Evolutionary conservation across 2,329 filamentous ascomycete genomes (phyloP).

Genomic region (Curvularia sp.): DNA sequence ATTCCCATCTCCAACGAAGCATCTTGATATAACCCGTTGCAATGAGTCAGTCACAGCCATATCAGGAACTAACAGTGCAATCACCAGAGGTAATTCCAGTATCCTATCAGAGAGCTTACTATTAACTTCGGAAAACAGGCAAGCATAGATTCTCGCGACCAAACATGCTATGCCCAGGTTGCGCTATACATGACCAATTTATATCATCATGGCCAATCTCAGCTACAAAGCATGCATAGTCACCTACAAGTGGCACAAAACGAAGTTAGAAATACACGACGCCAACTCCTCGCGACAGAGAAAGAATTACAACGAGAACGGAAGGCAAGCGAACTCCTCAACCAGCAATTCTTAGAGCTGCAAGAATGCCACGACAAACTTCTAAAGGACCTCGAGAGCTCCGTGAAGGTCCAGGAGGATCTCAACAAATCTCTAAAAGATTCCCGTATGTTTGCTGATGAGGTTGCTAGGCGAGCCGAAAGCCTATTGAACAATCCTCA

Average conservation of each 20-base stretch:
- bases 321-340: slow-evolving; percentile 5
- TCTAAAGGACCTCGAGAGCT: slow-evolving; percentile 9
- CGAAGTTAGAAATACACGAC: background rate
- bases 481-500: slow-evolving; percentile 9
- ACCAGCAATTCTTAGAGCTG: slow-evolving; percentile 18
- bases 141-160: slow-evolving; percentile 2
- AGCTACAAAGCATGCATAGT: slow-evolving; percentile 8
- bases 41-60: background rate
- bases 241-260: slow-evolving; percentile 2
- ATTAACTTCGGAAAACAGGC: slow-evolving; percentile 2
- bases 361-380: slow-evolving; percentile 14
- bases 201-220: slow-evolving; percentile 2
- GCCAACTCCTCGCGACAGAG: background rate
- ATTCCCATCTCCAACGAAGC: slow-evolving; percentile 3
- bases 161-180: slow-evolving; percentile 11
- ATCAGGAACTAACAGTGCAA: background rate
- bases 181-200: slow-evolving; percentile 7
- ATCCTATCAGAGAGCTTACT: background rate
- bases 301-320: slow-evolving; percentile 4
- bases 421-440: slow-evolving; percentile 8
- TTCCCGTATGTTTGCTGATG: slow-evolving; percentile 1
- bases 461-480: slow-evolving; percentile 14
- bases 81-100: background rate
- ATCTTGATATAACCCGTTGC: background rate
- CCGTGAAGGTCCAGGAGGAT: background rate